Conservation (phyloP, 2,329 filamentous ascomycete genomes). For the Claviceps sorghi region DNA sequence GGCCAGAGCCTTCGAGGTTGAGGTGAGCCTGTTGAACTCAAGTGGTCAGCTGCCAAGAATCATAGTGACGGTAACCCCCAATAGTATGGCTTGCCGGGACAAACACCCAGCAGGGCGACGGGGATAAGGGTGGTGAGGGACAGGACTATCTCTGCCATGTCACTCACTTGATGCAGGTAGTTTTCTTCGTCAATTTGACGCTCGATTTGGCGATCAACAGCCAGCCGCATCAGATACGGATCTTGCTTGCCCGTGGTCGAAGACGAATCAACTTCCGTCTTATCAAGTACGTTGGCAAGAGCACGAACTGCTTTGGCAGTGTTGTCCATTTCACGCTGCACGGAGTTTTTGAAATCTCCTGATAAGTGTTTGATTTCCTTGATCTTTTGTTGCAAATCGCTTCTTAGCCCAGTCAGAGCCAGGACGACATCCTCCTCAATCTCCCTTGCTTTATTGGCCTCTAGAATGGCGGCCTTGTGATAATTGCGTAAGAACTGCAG, state of each 20-base stretch:
- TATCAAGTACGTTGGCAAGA: slow-evolving; percentile 68
- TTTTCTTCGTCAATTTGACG: slow-evolving; percentile 94
- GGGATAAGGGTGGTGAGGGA: background rate
- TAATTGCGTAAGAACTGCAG: slow-evolving; percentile 66
- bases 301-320: slow-evolving; percentile 67
- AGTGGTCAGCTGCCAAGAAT: background rate
- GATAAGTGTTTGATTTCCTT: slow-evolving; percentile 94
- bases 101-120: background rate
- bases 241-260: slow-evolving; percentile 71
- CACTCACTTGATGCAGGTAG: slow-evolving; percentile 71
- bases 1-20: slow-evolving; percentile 85
- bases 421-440: slow-evolving; percentile 86
- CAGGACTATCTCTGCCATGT: background rate
- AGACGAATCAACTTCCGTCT: slow-evolving; percentile 64
- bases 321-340: slow-evolving; percentile 84
- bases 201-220: slow-evolving; percentile 80
- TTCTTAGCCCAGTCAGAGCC: slow-evolving; percentile 70
- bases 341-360: slow-evolving; percentile 91
- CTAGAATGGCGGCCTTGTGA: slow-evolving; percentile 64
- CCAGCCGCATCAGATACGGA: slow-evolving; percentile 73
- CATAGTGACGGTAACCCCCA: background rate
- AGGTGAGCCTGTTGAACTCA: slow-evolving; percentile 56
- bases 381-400: slow-evolving; percentile 86
- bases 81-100: background rate
- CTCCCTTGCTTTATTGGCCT: slow-evolving; percentile 77